Conservation (phyloP, 2,329 filamentous ascomycete species). For the Pseudovirgaria hyperparasitica region DNA sequence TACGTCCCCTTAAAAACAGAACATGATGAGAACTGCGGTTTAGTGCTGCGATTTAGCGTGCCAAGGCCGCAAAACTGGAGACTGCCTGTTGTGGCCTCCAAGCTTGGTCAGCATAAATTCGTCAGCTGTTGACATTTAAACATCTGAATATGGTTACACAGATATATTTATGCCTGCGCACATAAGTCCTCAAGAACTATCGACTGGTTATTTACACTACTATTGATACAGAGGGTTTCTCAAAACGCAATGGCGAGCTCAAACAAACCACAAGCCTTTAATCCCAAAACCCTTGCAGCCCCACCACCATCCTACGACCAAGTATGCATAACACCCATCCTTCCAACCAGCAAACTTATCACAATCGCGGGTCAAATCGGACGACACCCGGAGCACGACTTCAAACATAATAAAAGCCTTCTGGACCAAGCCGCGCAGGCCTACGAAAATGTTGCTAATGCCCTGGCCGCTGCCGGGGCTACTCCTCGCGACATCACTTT, state of each 20-base stretch:
- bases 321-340: conserved; percentile 16
- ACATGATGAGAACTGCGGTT: too few relatives aligned
- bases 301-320: conserved; percentile 19
- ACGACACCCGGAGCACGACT: neutral
- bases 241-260: conserved; percentile 6
- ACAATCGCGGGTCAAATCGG: conserved; percentile 21
- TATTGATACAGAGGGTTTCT: too few relatives aligned
- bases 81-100: too few relatives aligned
- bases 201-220: too few relatives aligned
- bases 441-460: conserved; percentile 15
- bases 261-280: conserved; percentile 17
- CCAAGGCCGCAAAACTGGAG: too few relatives aligned
- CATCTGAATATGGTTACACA: too few relatives aligned
- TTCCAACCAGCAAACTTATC: conserved; percentile 16
- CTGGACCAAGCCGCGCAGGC: conserved; percentile 16
- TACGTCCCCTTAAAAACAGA: too few relatives aligned
- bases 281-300: conserved; percentile 13
- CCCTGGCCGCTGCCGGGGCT: conserved; percentile 16
- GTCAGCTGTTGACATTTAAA: too few relatives aligned
- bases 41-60: too few relatives aligned
- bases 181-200: too few relatives aligned
- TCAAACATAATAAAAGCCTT: neutral
- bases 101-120: too few relatives aligned
- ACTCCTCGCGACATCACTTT: conserved; percentile 21
- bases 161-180: too few relatives aligned